A percentile compares a stretch with the other conserved stretches of the same genome.
Conservation (phyloP, 2,329 filamentous ascomycete species). For the Diplodia mutila region DNA sequence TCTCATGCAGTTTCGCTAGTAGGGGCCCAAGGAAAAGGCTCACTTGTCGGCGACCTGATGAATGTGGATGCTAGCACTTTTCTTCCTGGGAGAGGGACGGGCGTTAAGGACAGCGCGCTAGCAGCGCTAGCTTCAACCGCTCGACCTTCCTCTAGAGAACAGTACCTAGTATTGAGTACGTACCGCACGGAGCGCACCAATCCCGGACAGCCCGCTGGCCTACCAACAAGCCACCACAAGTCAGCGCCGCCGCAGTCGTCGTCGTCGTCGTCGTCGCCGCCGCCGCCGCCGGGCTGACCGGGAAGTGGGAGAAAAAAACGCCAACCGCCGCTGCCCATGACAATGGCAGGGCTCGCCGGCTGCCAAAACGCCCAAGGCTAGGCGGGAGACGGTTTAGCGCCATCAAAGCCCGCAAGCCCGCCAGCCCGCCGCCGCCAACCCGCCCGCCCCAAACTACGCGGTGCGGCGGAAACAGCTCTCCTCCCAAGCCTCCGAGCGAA, state of each 20-base stretch:
- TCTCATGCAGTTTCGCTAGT: neutral
- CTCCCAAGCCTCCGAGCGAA: neutral
- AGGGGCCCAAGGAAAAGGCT: neutral
- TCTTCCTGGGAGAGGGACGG: neutral
- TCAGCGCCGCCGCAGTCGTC: neutral
- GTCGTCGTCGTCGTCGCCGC: neutral
- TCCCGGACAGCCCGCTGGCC: neutral
- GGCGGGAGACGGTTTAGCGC: neutral
- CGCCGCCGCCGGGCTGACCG: neutral
- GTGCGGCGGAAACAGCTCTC: neutral
- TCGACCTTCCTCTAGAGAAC: conserved; percentile 2
- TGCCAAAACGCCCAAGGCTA: neutral
- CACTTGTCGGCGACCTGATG: neutral
- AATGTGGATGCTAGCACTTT: neutral
- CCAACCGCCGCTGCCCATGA: neutral
- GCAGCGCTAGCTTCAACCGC: conserved; percentile 9
- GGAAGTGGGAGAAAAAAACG: neutral
- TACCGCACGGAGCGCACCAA: neutral
- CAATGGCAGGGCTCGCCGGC: neutral
- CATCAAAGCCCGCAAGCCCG: neutral
- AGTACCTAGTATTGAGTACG: neutral
- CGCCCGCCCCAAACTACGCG: neutral
- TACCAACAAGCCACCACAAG: conserved; percentile 12
- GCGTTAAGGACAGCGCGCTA: conserved; percentile 7
- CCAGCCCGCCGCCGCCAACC: neutral